Conservation (phyloP, 352 stramenopile species). For the Phytopythium mirpurense region DNA sequence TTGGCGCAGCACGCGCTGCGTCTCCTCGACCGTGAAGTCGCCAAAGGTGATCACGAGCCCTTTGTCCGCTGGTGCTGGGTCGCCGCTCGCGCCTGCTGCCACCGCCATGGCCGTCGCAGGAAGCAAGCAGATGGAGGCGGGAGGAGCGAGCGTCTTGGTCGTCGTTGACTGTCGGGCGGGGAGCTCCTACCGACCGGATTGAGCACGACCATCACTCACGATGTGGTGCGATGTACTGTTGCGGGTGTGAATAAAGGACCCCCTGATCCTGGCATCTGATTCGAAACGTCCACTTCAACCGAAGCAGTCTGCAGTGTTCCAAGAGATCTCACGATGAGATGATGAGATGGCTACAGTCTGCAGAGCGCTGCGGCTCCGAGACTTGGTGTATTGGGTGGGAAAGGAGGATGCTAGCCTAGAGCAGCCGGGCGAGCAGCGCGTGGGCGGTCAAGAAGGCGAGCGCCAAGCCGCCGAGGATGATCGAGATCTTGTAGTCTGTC, state of each 20-base stretch:
- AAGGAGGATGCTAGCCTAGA: slow-evolving; percentile 21
- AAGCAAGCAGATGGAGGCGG: neutral
- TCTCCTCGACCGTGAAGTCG: slow-evolving; percentile 76
- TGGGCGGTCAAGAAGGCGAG: slow-evolving; percentile 66
- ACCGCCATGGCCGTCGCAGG: neutral
- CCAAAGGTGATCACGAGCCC: slow-evolving; percentile 60
- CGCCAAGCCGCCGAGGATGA: slow-evolving; percentile 48
- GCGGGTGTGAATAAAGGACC: neutral
- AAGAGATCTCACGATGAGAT: no score
- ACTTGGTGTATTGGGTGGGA: neutral
- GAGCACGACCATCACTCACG: slow-evolving; percentile 1
- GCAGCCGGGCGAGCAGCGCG: slow-evolving; percentile 45
- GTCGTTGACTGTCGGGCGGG: no score
- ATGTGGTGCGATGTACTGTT: neutral
- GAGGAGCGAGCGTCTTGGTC: no score
- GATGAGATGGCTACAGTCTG: no score
- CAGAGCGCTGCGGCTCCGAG: no score
- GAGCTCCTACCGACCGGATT: neutral
- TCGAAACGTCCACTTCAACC: no score
- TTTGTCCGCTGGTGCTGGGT: slow-evolving; percentile 4
- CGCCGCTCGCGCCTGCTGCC: neutral
- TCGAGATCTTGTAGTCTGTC: slow-evolving; percentile 83
- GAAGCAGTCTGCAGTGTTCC: no score
- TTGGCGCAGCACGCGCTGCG: slow-evolving; percentile 33
- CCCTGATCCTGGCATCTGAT: neutral